Conservation (phyloP, 2,329 filamentous ascomycete genomes). For the Nothomitra cinnamomea region DNA sequence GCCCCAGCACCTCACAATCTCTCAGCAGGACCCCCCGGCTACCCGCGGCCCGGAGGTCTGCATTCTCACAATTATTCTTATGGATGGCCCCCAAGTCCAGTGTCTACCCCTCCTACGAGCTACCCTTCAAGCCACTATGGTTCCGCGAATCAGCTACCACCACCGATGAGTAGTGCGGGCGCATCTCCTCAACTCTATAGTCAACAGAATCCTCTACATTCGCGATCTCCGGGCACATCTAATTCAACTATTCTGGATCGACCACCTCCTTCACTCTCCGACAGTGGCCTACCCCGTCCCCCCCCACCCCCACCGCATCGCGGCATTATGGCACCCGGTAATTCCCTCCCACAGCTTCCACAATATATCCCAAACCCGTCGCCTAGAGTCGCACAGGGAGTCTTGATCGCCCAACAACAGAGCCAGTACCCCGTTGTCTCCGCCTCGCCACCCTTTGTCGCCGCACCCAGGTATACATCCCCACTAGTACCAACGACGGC, state of each 20-base stretch:
- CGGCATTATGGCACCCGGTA: slow-evolving; percentile 2
- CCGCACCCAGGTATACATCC: not conserved
- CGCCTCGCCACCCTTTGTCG: slow-evolving; percentile 8
- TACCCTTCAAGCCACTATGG: slow-evolving; percentile 5
- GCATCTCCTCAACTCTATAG: not conserved
- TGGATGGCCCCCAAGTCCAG: slow-evolving; percentile 17
- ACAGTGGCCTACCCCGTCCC: slow-evolving; percentile 8
- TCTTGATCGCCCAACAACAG: slow-evolving; percentile 15
- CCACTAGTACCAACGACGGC: slow-evolving; percentile 14
- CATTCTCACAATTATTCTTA: slow-evolving; percentile 10
- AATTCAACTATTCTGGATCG: not conserved
- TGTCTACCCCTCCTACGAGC: slow-evolving; percentile 15
- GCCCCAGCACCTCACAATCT: slow-evolving; percentile 33
- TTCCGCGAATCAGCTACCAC: not conserved
- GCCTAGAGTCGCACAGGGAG: slow-evolving; percentile 24
- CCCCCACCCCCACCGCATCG: slow-evolving; percentile 21
- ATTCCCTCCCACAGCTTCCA: slow-evolving; percentile 10
- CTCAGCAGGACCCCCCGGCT: not conserved
- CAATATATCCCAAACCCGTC: slow-evolving; percentile 21
- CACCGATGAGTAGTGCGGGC: not conserved
- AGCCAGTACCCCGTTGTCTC: slow-evolving; percentile 14
- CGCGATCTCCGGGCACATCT: not conserved
- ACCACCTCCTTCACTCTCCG: not conserved
- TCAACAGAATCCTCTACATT: not conserved
- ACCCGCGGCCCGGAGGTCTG: not conserved